Evolutionary conservation across 1,139 yeast species (phyloP).

Genomic region (Taphrina populina): DNA sequence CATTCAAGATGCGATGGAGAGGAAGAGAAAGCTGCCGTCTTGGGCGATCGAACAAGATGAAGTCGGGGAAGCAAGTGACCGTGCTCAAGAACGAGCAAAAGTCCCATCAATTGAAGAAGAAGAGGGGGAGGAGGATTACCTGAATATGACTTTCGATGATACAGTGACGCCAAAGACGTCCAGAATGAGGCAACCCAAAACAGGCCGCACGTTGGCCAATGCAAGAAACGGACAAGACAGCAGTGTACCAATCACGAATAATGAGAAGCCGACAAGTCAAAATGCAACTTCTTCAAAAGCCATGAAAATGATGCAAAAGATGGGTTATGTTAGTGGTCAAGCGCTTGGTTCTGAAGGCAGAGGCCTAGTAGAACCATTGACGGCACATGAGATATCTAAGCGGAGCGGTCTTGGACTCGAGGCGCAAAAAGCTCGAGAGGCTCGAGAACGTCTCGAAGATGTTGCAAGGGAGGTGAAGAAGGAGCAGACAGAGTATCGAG

Average conservation of each 20-base stretch:
- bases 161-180: constrained; percentile 5
- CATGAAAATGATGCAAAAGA: constrained; percentile 54
- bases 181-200: neutral
- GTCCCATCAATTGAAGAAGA: constrained; percentile 5
- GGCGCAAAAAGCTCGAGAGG: constrained; percentile 39
- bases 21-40: constrained; percentile 23
- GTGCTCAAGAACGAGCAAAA: neutral
- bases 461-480: constrained; percentile 30
- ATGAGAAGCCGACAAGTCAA: constrained; percentile 31
- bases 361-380: constrained; percentile 34
- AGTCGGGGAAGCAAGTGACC: neutral
- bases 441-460: constrained; percentile 36
- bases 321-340: constrained; percentile 57
- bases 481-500: constrained; percentile 39
- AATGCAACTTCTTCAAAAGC: constrained; percentile 46
- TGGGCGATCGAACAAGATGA: constrained; percentile 12
- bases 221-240: constrained; percentile 36
- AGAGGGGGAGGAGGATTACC: constrained; percentile 43
- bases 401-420: constrained; percentile 42
- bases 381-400: constrained; percentile 36
- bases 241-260: neutral
- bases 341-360: constrained; percentile 47
- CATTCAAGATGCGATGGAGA: too few species aligned
- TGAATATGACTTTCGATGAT: constrained; percentile 42
- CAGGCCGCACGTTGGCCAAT: constrained; percentile 42